A percentile compares a stretch with the other conserved stretches of the same genome.
Conservation (phyloP, 2,329 filamentous ascomycete species). For the Epicoccum sorghinum region DNA sequence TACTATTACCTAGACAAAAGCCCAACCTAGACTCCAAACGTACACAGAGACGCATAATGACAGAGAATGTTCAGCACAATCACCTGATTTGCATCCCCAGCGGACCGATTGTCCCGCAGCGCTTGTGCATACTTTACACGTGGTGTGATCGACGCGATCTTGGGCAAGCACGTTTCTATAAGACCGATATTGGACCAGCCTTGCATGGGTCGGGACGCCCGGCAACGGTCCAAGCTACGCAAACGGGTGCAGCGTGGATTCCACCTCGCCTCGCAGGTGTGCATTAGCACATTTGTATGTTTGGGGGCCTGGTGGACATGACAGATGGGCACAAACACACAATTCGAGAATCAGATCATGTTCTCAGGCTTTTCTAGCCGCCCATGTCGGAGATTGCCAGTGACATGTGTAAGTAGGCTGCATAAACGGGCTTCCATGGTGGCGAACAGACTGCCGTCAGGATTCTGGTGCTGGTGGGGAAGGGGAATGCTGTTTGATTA, state of each 20-base stretch:
- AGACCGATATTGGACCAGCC: no score
- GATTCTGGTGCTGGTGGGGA: no score
- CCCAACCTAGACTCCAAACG: background rate
- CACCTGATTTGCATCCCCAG: background rate
- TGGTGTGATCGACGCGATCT: slow-evolving; percentile 3
- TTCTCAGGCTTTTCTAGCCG: background rate
- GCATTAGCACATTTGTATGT: background rate
- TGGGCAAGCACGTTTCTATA: no score
- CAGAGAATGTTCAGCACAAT: slow-evolving; percentile 1
- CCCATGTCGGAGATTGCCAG: slow-evolving; percentile 8
- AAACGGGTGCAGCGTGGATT: background rate
- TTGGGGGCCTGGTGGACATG: no score
- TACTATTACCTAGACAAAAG: background rate
- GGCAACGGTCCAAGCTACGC: no score
- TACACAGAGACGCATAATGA: slow-evolving; percentile 5
- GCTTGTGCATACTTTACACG: background rate
- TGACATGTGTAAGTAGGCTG: background rate
- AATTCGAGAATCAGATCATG: slow-evolving; percentile 5
- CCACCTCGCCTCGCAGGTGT: background rate
- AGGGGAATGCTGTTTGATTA: no score
- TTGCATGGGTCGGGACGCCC: no score
- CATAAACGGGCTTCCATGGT: background rate
- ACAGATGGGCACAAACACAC: background rate
- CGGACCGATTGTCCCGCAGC: background rate
- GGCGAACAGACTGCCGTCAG: background rate